Conservation (phyloP, 169 alveolate genomes). For the Eimeria zaria region DNA sequence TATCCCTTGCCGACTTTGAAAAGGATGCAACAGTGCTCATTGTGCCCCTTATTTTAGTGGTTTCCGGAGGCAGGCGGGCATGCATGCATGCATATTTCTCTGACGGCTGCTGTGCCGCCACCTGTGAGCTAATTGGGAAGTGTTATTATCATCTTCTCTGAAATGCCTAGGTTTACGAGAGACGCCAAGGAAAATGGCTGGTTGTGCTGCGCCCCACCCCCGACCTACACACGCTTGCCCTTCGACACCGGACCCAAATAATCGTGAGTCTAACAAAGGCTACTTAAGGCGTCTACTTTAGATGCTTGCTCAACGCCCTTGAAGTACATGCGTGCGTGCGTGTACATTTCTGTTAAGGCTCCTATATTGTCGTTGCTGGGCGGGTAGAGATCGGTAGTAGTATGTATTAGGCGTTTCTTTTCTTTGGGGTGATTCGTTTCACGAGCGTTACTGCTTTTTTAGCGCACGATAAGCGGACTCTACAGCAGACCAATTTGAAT, state of each 20-base stretch:
- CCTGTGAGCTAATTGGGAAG: not conserved
- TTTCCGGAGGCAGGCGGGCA: not conserved
- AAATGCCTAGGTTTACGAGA: conserved; percentile 84
- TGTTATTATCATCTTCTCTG: not conserved
- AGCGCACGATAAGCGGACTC: not conserved
- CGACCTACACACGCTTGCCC: conserved; percentile 86
- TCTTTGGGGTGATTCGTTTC: conserved; percentile 51
- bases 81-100: not conserved
- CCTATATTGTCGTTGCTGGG: not conserved
- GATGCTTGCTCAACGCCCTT: not conserved
- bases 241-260: conserved; percentile 91
- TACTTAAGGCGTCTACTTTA: not conserved
- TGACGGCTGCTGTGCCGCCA: not conserved
- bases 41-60: not conserved
- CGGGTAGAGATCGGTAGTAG: not conserved
- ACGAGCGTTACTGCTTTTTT: conserved; percentile 70
- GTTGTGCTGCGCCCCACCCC: conserved; percentile 88
- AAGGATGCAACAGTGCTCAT: not conserved
- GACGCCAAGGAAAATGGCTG: conserved; percentile 86
- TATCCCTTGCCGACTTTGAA: not conserved
- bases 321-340: not conserved
- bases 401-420: not conserved
- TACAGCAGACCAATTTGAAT: not conserved
- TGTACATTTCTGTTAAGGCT: not conserved
- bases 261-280: conserved; percentile 76